Percentiles rank a stretch among this genome's conserved stretches.
Conservation (phyloP, 1,284 basidiomycete species). For the Malassezia arunalokei region DNA sequence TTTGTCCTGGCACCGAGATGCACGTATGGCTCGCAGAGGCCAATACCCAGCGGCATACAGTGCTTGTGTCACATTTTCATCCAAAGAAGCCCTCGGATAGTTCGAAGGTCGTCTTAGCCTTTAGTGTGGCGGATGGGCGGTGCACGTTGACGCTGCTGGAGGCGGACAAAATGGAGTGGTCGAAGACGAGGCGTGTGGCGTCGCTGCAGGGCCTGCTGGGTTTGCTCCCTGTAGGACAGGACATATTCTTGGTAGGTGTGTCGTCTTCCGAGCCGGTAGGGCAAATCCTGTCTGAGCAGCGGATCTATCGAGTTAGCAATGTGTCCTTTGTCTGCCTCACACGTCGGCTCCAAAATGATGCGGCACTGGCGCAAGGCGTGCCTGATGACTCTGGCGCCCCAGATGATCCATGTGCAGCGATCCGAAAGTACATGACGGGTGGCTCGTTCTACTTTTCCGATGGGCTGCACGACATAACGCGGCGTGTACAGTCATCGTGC, state of each 20-base stretch:
- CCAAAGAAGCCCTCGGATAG: not conserved
- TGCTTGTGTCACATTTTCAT: conserved; percentile 9
- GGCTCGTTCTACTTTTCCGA: conserved; percentile 87
- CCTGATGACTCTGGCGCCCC: conserved; percentile 7
- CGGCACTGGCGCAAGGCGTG: conserved; percentile 5
- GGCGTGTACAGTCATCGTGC: conserved; percentile 22
- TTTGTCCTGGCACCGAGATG: conserved; percentile 1
- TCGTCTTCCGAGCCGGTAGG: conserved; percentile 27
- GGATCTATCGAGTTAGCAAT: conserved; percentile 24
- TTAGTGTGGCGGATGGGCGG: conserved; percentile 1
- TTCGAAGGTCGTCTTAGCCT: not conserved
- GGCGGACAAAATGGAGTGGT: conserved; percentile 1
- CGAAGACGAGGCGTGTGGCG: not conserved
- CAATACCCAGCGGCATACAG: conserved; percentile 2
- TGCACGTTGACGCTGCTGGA: conserved; percentile 2
- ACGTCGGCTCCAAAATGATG: conserved; percentile 30
- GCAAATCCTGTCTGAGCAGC: conserved; percentile 21
- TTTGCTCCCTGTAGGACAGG: conserved; percentile 9
- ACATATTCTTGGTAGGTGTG: conserved; percentile 36
- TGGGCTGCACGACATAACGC: conserved; percentile 65
- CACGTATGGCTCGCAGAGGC: conserved; percentile 14
- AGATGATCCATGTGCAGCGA: conserved; percentile 78
- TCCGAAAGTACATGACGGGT: conserved; percentile 79
- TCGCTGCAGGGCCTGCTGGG: conserved; percentile 11
- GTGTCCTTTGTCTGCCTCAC: conserved; percentile 41